These are phyloP conservation scores for Scolecobasidium constrictum DNA, from an alignment of 2,329 filamentous ascomycete species.

Conservation along the genomic window DNA sequence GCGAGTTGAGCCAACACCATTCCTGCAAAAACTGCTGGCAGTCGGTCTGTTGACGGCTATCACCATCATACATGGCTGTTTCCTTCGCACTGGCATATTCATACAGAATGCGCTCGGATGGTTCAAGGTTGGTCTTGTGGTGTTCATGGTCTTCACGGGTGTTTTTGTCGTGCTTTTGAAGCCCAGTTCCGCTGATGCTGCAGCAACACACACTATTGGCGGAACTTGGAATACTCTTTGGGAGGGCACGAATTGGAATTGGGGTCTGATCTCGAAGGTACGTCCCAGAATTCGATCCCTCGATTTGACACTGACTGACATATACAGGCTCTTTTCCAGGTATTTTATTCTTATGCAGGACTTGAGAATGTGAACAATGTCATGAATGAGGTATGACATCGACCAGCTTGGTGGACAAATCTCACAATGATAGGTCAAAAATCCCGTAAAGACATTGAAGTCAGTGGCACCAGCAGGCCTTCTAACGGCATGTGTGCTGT, in stretches of 20 bases:
- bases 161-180: constrained; percentile 46
- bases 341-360: constrained; percentile 60
- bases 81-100: constrained; percentile 44
- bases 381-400: constrained; percentile 51
- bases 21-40: constrained; percentile 41
- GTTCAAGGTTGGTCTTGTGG: constrained; percentile 49
- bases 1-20: constrained; percentile 33
- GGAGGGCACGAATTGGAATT: constrained; percentile 11
- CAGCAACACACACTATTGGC: constrained; percentile 1
- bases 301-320: too few relatives aligned
- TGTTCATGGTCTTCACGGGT: constrained; percentile 51
- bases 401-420: too few relatives aligned
- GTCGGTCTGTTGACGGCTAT: constrained; percentile 45
- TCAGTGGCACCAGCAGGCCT: constrained; percentile 54
- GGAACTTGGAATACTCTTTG: constrained; percentile 9
- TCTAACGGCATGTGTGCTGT: constrained; percentile 20
- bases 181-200: constrained; percentile 14
- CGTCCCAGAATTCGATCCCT: too few relatives aligned
- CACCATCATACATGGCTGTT: constrained; percentile 48
- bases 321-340: constrained; percentile 63
- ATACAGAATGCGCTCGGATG: constrained; percentile 53
- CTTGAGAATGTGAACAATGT: constrained; percentile 51
- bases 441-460: constrained; percentile 54
- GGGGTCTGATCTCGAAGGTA: constrained; percentile 34
- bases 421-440: too few relatives aligned